These are phyloP conservation scores for Candida alai DNA, from an alignment of 805 yeast genomes.

Conservation along the genomic window DNA sequence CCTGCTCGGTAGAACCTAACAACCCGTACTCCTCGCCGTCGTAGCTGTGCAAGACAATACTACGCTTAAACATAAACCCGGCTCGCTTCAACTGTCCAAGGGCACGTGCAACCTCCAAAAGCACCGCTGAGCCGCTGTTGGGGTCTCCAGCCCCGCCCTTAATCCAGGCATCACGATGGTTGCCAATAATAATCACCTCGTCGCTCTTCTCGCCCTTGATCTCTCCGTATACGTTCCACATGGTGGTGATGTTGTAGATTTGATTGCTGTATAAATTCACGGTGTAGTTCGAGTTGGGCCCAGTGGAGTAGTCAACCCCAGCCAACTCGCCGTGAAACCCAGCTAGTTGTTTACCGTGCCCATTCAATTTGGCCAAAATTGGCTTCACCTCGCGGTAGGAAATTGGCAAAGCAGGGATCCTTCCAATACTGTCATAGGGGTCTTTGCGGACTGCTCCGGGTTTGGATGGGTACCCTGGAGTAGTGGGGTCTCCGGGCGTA, in stretches of 20 bases:
- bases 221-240: constrained; percentile 43
- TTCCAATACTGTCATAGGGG: constrained; percentile 32
- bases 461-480: constrained; percentile 66
- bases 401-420: constrained; percentile 42
- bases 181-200: constrained; percentile 41
- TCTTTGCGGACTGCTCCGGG: constrained; percentile 33
- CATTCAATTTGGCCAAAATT: constrained; percentile 37
- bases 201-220: constrained; percentile 36
- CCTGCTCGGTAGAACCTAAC: constrained; percentile 55
- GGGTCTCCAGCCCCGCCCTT: constrained; percentile 49
- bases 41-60: constrained; percentile 35
- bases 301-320: constrained; percentile 36
- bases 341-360: constrained; percentile 29
- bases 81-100: constrained; percentile 32
- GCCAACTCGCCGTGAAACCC: constrained; percentile 39
- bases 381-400: constrained; percentile 43
- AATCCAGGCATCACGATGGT: constrained; percentile 47
- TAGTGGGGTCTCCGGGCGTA: constrained; percentile 74
- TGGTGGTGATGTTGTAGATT: constrained; percentile 35
- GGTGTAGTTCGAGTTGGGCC: constrained; percentile 33
- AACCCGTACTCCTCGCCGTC: constrained; percentile 50
- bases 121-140: constrained; percentile 41
- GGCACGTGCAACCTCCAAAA: constrained; percentile 41
- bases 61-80: constrained; percentile 37
- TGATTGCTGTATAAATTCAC: constrained; percentile 42